Percentiles rank a stretch among this genome's conserved stretches.
phyloP scores from a whole-genome alignment of 139 green algal species.

The Dunaliella sp. region DNA sequence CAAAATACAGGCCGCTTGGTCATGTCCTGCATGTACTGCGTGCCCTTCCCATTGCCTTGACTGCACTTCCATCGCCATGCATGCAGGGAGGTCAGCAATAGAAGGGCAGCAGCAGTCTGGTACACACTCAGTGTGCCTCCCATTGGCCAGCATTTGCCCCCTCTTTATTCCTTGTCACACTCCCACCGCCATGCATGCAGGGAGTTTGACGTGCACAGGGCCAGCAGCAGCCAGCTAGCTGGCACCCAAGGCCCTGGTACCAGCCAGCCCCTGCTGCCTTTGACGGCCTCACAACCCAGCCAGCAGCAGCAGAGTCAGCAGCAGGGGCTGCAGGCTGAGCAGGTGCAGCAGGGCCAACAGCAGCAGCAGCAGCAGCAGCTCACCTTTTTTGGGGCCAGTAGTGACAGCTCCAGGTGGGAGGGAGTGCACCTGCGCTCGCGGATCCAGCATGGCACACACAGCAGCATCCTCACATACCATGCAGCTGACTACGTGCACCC shows the following conservation, averaged over 20 bases:
- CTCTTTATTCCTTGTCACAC: neutral
- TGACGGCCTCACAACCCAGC: neutral
- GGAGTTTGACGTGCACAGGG: neutral
- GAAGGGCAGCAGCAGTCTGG: neutral
- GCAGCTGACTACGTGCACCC: neutral
- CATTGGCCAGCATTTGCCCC: neutral
- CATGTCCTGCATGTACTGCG: too few relatives aligned
- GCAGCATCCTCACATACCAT: conserved; percentile 6
- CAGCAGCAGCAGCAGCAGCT: neutral
- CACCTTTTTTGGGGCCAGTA: neutral
- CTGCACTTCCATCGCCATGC: neutral
- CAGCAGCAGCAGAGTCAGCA: neutral
- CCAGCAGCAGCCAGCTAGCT: neutral
- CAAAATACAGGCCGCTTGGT: too few relatives aligned
- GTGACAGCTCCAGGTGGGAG: neutral
- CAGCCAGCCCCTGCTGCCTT: neutral
- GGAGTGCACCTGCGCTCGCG: neutral
- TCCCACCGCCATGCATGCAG: neutral
- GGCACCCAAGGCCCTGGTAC: neutral
- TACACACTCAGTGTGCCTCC: neutral
- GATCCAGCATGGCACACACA: neutral
- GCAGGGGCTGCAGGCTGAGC: too few relatives aligned
- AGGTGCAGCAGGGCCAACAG: too few relatives aligned
- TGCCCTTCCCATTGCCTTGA: neutral
- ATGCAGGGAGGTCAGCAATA: neutral